Percentiles rank a stretch among this genome's conserved stretches.
Evolutionary conservation across 2,329 filamentous ascomycete genomes (phyloP).

Genomic region (Pestalotiopsis sp.): DNA sequence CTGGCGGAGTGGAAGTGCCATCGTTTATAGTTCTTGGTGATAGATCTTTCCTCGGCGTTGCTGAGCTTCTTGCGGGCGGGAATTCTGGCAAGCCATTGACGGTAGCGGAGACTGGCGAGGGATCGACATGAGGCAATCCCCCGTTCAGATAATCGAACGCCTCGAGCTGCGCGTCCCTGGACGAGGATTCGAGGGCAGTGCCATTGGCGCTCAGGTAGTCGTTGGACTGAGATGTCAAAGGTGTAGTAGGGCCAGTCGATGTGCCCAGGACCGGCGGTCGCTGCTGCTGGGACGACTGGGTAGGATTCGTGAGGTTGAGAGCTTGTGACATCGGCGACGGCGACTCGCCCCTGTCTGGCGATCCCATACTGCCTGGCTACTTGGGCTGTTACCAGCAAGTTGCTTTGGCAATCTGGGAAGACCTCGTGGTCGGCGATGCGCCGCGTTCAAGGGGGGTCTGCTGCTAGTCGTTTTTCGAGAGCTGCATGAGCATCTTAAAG

Average conservation of each 20-base stretch:
- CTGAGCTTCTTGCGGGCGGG: background rate
- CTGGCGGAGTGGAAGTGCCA: conserved; percentile 24
- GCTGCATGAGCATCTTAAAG: background rate
- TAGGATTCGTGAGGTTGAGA: conserved; percentile 27
- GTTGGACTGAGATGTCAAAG: background rate
- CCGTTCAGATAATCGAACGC: conserved; percentile 43
- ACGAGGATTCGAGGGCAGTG: conserved; percentile 23
- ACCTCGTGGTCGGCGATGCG: background rate
- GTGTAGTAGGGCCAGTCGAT: conserved; percentile 23
- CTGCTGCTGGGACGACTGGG: conserved; percentile 24
- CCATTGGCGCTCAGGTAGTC: conserved; percentile 20
- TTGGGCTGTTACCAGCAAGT: background rate
- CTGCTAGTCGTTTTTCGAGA: background rate
- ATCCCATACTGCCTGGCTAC: conserved; percentile 23
- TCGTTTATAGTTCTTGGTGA: conserved; percentile 16
- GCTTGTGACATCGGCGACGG: conserved; percentile 38
- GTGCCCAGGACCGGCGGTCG: conserved; percentile 23
- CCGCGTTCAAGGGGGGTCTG: background rate
- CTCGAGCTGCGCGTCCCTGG: conserved; percentile 19
- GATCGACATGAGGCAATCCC: conserved; percentile 33
- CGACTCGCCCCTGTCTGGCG: conserved; percentile 32
- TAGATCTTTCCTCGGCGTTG: conserved; percentile 22
- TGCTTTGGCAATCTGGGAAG: background rate
- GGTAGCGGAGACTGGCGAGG: conserved; percentile 26
- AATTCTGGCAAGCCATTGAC: conserved; percentile 19